Base-by-base conservation (phyloP, 2,329 filamentous ascomycete genomes). In the Penicillium sp. region DNA sequence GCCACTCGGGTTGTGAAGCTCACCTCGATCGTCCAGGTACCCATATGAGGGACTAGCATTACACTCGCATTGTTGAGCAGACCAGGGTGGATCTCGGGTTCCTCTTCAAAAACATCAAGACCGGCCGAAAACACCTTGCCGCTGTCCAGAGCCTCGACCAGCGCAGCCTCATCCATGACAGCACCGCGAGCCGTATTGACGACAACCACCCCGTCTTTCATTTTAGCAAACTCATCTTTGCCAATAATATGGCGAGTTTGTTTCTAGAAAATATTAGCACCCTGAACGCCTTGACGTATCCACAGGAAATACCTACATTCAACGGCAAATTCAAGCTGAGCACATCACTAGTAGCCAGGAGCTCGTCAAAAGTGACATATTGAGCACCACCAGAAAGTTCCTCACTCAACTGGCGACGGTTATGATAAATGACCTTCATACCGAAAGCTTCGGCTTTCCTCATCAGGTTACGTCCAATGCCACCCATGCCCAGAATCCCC, bases 401-500 rank as follows among this genome's bases (percentile, higher is more conserved):
- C 1, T 78, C 74, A 15, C 70, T 72, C 56, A 93, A 69, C 59
- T 75, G 69, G 1, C 73, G 79, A 6, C 89, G 81, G 66, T 93
- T 93, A 63, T 89, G 77, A 62, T 95, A 93, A 42, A 84, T 78
- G 10, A 88, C 77, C 38, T 70, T 78, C 86, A 93, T 90, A 9
- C 84, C 87, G 64, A 95, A 91, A 0, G 78, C 86, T 46, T 81
- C 77, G 3, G 84, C 86, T 70, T 90, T 90, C 65, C 75, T 80
- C 65, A 86, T 88, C 60, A 93, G 70, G 62, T 89, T 89, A 31
- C 85, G 76, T 0, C 89, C 89, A 53, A 95, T 93, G 2, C 89
- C 88, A 18, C 89, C 89, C 88, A 93, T 92, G 6, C 89, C 89
- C 35, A 95, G 68, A 52, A 95, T 89, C 0, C 89, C 89, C 4